These are phyloP conservation scores for Ganoderma lingzhi DNA, from an alignment of 1,284 basidiomycete species.

Conservation along the genomic window DNA sequence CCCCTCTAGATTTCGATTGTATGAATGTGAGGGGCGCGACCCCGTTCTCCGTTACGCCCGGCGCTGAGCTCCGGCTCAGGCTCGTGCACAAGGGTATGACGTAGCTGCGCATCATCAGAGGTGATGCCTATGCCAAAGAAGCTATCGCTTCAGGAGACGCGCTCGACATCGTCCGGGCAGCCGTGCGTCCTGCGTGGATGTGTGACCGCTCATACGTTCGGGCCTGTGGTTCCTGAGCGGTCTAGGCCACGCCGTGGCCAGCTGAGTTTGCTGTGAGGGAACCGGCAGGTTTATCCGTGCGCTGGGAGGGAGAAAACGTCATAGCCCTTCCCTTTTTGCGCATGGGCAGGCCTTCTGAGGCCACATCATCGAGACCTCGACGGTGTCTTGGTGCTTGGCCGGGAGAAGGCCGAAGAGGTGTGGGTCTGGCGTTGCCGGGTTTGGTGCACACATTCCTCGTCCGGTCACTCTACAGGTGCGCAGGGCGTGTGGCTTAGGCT, in stretches of 20 bases:
- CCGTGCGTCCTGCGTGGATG: background rate
- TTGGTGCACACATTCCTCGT: background rate
- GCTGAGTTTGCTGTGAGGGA: background rate
- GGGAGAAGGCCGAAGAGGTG: background rate
- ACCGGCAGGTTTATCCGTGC: constrained; percentile 1
- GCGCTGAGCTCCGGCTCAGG: background rate
- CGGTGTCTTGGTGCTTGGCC: background rate
- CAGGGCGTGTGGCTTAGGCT: constrained; percentile 5
- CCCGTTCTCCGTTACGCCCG: constrained; percentile 4
- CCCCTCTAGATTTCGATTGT: background rate
- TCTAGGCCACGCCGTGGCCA: background rate
- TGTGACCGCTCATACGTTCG: background rate
- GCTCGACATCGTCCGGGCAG: background rate
- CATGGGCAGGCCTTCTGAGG: background rate
- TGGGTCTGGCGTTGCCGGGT: background rate
- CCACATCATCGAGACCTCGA: background rate
- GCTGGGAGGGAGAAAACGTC: background rate
- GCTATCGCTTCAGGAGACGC: background rate
- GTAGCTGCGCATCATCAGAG: background rate
- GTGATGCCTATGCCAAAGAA: background rate
- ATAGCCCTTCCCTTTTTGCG: constrained; percentile 1
- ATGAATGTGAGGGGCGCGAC: background rate
- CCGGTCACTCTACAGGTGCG: constrained; percentile 2
- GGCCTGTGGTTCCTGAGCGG: background rate
- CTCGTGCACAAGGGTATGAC: background rate